Evolutionary conservation across 2,329 filamentous ascomycete species (phyloP), one percentile per base, ranked within the genome.

Genomic region (Aureobasidium mangrovei): DNA sequence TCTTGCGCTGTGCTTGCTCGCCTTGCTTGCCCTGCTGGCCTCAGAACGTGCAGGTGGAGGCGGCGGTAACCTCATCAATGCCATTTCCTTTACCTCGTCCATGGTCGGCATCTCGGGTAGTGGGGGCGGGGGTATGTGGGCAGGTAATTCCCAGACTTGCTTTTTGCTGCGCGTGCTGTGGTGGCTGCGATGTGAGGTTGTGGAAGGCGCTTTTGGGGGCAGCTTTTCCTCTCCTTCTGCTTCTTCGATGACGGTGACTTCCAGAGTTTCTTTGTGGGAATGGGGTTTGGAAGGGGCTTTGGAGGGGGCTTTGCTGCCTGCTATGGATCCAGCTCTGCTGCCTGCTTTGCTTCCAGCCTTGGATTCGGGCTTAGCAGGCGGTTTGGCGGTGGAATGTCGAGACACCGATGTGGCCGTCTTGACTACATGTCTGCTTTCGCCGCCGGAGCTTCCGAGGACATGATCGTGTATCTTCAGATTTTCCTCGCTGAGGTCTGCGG

Each of bases 391-490:
- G 10, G 35, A 9, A 18, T n/a, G 9, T 10, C 9, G n/a, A 6
- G 39, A 28, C 7, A 9, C 32, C 2, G 48, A 36, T 3, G 39
- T 53, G 2, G 29, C n/a, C 5, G 48, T 26, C 24, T 43, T 44
- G 31, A 53, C 31, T 6, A 53, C 26, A 24, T 38, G 48, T 35
- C 24, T 53, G 4, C n/a, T 40, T 10, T 18, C n/a, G 38, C 9
- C n/a, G 5, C 6, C 7, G 43, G 10, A 12, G 31, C 12, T 12
- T 43, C 24, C 47, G 4, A 51, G 26, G 12, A 31, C 40, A 12
- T 48, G 41, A 7, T 47, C 44, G 38, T 54, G 53, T 1, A 54
- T 10, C 12, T 44, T 43, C 3, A 54, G 44, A 4, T 54, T 54
- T 12, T 54, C 31, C 2, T 35, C 53, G 10, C 42, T 47, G 4